These are phyloP conservation scores for Aspergillus unguis DNA, from an alignment of 2,329 filamentous ascomycete genomes.

Conservation along the genomic window DNA sequence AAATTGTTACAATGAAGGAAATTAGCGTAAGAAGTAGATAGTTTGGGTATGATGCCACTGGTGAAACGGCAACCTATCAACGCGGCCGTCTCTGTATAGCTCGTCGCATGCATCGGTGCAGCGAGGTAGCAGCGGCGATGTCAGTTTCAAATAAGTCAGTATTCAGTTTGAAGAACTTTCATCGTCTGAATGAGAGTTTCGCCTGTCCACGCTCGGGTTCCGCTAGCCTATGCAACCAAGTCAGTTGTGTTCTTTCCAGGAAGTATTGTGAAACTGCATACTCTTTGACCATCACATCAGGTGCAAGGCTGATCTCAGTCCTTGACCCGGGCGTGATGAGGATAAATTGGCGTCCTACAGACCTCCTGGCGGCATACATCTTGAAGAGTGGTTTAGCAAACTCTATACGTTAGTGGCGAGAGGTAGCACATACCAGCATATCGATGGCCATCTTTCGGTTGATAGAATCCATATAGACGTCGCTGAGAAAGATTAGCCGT, in stretches of 20 bases:
- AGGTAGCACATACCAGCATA: constrained; percentile 67
- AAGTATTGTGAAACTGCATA: constrained; percentile 23
- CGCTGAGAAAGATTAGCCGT: constrained; percentile 42
- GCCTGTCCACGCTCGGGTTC: constrained; percentile 46
- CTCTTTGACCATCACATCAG: constrained; percentile 46
- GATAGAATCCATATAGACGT: constrained; percentile 98
- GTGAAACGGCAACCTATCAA: too few species aligned
- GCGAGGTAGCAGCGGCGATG: too few species aligned
- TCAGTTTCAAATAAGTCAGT: too few species aligned
- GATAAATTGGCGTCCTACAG: constrained; percentile 90
- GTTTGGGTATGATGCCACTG: too few species aligned
- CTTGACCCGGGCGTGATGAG: constrained; percentile 93
- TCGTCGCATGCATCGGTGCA: too few species aligned
- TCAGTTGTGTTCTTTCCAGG: not conserved
- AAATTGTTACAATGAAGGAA: not conserved
- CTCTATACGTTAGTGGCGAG: not conserved
- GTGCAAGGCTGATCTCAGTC: constrained; percentile 45
- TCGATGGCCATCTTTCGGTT: constrained; percentile 91
- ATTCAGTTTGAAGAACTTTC: not conserved
- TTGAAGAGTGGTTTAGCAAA: constrained; percentile 31
- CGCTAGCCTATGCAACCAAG: constrained; percentile 32
- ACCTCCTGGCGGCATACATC: constrained; percentile 79
- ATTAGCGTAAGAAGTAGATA: too few species aligned
- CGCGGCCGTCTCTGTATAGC: too few species aligned
- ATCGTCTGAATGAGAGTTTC: constrained; percentile 32